Conservation (phyloP, 345 rosid genomes). For the Kandelia obovata region DNA sequence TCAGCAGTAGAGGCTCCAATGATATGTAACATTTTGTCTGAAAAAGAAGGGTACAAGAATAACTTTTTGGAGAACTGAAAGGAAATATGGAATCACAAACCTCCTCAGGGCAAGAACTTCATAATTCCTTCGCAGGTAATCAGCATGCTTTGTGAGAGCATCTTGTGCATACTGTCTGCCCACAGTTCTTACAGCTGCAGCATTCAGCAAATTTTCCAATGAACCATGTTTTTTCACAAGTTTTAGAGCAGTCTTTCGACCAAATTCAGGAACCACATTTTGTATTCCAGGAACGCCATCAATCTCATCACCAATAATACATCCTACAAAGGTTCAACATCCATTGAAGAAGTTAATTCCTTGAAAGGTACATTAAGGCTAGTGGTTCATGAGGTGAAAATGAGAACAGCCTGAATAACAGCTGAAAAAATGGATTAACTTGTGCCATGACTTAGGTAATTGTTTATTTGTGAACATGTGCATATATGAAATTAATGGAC, state of each 20-base stretch:
- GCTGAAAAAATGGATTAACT: background rate
- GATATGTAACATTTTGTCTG: background rate
- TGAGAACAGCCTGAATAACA: background rate
- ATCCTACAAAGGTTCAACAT: constrained; percentile 42
- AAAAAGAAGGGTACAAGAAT: background rate
- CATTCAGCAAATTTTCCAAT: constrained; percentile 72
- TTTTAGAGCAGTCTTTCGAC: constrained; percentile 76
- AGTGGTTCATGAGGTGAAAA: background rate
- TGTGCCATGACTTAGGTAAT: too few species aligned
- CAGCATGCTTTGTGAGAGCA: constrained; percentile 75
- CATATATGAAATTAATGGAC: background rate
- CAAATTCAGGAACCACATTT: constrained; percentile 78
- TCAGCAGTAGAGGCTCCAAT: background rate
- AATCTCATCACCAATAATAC: constrained; percentile 84
- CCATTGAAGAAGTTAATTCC: background rate
- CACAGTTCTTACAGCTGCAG: constrained; percentile 80
- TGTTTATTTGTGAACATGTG: background rate
- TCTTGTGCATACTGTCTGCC: constrained; percentile 81
- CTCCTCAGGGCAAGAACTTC: constrained; percentile 79
- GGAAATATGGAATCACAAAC: constrained; percentile 24
- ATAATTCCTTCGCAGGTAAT: constrained; percentile 80
- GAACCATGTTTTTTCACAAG: constrained; percentile 83
- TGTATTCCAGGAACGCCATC: constrained; percentile 93
- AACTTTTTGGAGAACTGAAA: background rate
- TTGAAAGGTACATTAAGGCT: background rate